phyloP scores from a whole-genome alignment of 2,329 filamentous ascomycete species.

The Apiospora hydei region DNA sequence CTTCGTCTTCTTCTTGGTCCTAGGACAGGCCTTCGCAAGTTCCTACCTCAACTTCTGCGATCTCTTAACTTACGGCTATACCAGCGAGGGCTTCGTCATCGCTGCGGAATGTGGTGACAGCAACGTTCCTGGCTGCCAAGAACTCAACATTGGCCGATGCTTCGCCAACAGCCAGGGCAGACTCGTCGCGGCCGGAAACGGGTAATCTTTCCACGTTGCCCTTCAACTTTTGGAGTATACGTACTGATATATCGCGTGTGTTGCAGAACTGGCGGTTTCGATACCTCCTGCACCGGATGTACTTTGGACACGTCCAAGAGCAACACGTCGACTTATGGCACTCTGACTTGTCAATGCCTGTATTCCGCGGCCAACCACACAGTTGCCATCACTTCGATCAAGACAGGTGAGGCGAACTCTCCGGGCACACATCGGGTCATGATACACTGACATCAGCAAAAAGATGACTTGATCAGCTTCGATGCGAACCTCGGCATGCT shows the following conservation, averaged over 20 bases:
- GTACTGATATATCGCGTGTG: background rate
- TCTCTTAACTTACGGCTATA: background rate
- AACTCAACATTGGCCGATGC: slow-evolving; percentile 27
- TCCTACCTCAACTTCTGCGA: slow-evolving; percentile 19
- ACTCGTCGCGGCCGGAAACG: slow-evolving; percentile 18
- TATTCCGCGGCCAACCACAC: slow-evolving; percentile 19
- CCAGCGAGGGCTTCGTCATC: slow-evolving; percentile 7
- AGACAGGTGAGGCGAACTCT: slow-evolving; percentile 20
- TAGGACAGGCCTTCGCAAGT: background rate
- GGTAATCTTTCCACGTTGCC: background rate
- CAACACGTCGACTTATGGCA: slow-evolving; percentile 25
- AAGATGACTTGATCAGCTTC: slow-evolving; percentile 22
- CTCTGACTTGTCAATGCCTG: slow-evolving; percentile 23
- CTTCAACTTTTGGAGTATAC: too few relatives aligned
- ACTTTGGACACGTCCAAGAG: slow-evolving; percentile 24
- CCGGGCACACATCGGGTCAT: background rate
- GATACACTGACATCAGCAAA: background rate
- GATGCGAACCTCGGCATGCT: slow-evolving; percentile 25
- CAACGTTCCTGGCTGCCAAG: slow-evolving; percentile 15
- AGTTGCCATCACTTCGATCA: slow-evolving; percentile 21
- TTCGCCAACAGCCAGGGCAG: slow-evolving; percentile 26
- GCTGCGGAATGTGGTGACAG: slow-evolving; percentile 23
- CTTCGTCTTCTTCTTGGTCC: background rate
- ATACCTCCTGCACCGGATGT: slow-evolving; percentile 25
- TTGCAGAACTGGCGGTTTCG: slow-evolving; percentile 26